Base-by-base conservation (phyloP, 1,284 basidiomycete species). In the Rhodotorula sp. region DNA sequence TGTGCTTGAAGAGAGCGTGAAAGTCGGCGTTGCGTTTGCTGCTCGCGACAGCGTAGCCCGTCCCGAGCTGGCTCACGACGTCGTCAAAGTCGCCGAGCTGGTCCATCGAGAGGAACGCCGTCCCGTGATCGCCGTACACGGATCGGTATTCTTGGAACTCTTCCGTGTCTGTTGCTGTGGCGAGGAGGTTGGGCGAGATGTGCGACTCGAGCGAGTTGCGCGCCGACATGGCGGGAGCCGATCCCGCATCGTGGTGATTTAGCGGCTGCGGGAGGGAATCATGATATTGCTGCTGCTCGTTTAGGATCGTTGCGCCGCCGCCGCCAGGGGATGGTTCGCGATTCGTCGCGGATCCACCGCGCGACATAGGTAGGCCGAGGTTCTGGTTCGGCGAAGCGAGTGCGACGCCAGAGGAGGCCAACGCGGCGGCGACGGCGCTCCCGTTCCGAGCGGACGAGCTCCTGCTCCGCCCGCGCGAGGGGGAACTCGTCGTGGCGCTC, bases 21-120 rank as follows among this genome's bases (percentile, higher is more conserved):
- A 99, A 99, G 78, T 99, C 96, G 14, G 89, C 87, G 79, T 99
- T 98, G 66, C 95, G 84, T 80, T 93, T 93, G 77, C 89, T 93
- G 80, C 92, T 96, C 12, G 95, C 95, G 18, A 99, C 95, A 0
- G 96, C 95, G 80, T 98, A 99, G 14, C 74, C 74, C 20, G 74
- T 75, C 17, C 74, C 74, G 20, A 75, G 56, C 60, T 70, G 69
- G 46, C 67, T 71, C 3, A 73, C 72, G 30, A 73, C 74, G 42
- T 75, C 72, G 60, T 75, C 74, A 51, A 71, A 73, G 56, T 73
- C 72, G 49, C 72, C 69, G 7, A 73, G 55, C 60, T 66, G 65
- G 60, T 75, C 74, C 62, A 71, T 69, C 46, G 65, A 66, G 7
- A 71, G 33, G 65, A 70, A 66, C 26, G n/a, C 67, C 44, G 60